Evolutionary conservation across 176 grass and related monocot species (phyloP), one percentile per base, ranked within the genome.

Genomic region (Oryza punctata): DNA sequence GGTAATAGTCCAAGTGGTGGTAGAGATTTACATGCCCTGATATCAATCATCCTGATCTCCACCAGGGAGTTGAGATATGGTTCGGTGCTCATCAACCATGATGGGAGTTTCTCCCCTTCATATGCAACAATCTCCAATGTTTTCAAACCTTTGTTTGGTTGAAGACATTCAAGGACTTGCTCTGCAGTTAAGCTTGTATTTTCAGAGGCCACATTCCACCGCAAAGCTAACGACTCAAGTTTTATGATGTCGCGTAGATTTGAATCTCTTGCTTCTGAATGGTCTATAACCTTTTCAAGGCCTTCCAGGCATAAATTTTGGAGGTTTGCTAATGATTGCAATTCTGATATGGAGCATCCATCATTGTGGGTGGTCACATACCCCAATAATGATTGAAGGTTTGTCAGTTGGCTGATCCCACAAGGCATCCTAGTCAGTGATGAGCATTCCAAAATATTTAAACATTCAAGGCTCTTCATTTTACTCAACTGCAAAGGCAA

Each of bases 401-500:
- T 43, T 66, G 61, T 32, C 7, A 83, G 27, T 25, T 83, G 59
- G 7, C 60, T 18, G 26, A 83, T 47, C 0, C 70, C 27, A 0
- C 3, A 3, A 0, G 81, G 81, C 1, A 83, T 29, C 5, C 19
- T 26, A 65, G 26, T 47, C 0, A 83, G 40, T 4, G 7, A 83
- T 19, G 70, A 7, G 4, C 81, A 83, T 1, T 25, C 6, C 0
- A 21, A 8, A 12, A 66, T 19, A 66, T 66, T 75, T 16, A 83
- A 26, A 65, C 65, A 49, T 6, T 49, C 59, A 37, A 83, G 70
- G 2, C 1, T 83, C 41, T 33, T 74, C 59, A 83, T 74, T 32
- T 75, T 74, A 23, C 26, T 3, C 18, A 83, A 24, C 70, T 66
- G 19, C 13, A 3, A 70, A 66, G 81, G 81, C 60, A 83, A 16